Evolutionary conservation across 352 stramenopile species (phyloP), one percentile per base, ranked within the genome.

Genomic region (Pythium pyrilobum): DNA sequence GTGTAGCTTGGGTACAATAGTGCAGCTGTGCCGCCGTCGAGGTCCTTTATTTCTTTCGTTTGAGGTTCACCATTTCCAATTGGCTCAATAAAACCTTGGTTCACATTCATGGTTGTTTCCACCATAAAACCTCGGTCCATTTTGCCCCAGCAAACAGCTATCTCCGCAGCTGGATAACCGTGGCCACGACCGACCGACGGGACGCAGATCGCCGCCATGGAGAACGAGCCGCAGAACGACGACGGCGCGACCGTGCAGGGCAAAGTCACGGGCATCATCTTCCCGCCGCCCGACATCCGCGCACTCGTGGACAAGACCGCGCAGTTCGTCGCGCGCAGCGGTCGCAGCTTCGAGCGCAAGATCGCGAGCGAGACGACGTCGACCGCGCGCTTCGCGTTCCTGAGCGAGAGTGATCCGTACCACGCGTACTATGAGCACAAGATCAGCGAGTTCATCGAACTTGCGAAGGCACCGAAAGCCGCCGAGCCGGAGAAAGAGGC

Each of bases 371-470:
- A 98, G 75, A 92, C 92, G 32, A 94, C 96, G 61, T 97, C 91
- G 39, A n/a, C n/a, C 25, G 77, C 95, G 40, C 98, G 98, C 65
- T 99, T 99, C 74, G 93, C 96, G 27, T 99, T 99, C 73, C 78
- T 99, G 64, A 87, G 94, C 38, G 67, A 79, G 24, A 71, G 81
- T 13, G 94, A 97, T 51, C 96, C 96, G 36, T 99, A 99, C 72
- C 90, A 99, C 74, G 91, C 93, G 20, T 99, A 99, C 77, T 99
- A 99, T 65, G 95, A 99, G 84, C 79, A 98, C 66, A 96, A 96
- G 55, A 97, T 99, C 52, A 66, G 64, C 41, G 81, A 96, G 56
- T 73, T 96, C 70, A 64, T 89, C 13, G 74, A 78, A 23, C 60
- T 74, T 28, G 75, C 79, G 20, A 59, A 55, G 16, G 49, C 74